Percentiles rank a stretch among this genome's conserved stretches.
phyloP scores from a whole-genome alignment of 768 basidiomycete genomes.

The Trametes villosa region DNA sequence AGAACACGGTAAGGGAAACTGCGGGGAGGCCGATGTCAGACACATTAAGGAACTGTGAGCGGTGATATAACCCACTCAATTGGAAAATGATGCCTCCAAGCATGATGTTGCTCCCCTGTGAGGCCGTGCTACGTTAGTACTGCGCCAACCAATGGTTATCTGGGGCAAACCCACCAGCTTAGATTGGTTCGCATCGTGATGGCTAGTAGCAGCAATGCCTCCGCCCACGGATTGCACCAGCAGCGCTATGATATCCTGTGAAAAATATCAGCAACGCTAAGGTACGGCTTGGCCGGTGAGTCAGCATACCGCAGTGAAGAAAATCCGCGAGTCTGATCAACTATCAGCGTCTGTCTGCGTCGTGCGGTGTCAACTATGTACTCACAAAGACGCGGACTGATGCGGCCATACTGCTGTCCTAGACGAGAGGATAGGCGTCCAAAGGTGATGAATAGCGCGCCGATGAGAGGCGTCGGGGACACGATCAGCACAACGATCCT shows the following conservation, averaged over 20 bases:
- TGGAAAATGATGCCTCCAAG: constrained; percentile 33
- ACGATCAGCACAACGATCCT: neutral
- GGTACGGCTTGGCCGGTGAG: neutral
- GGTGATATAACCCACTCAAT: constrained; percentile 14
- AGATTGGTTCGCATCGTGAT: neutral
- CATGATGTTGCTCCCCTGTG: constrained; percentile 29
- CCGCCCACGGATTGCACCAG: constrained; percentile 4
- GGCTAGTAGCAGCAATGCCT: neutral
- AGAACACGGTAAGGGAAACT: constrained; percentile 7
- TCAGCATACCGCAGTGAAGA: neutral
- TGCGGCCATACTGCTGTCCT: constrained; percentile 53
- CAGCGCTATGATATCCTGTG: neutral
- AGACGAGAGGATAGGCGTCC: constrained; percentile 48
- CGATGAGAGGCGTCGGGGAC: constrained; percentile 52
- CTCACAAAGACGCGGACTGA: constrained; percentile 39
- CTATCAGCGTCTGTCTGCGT: neutral
- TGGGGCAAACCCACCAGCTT: neutral
- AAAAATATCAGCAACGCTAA: neutral
- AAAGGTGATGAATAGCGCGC: constrained; percentile 58
- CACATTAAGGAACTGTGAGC: no score
- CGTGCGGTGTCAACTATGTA: neutral
- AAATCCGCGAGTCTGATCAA: neutral
- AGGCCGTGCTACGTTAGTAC: no score
- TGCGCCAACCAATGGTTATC: neutral
- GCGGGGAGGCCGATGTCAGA: neutral